These are phyloP conservation scores for Leavenworthia alabamica DNA, from an alignment of 345 rosid species.

Conservation along the genomic window DNA sequence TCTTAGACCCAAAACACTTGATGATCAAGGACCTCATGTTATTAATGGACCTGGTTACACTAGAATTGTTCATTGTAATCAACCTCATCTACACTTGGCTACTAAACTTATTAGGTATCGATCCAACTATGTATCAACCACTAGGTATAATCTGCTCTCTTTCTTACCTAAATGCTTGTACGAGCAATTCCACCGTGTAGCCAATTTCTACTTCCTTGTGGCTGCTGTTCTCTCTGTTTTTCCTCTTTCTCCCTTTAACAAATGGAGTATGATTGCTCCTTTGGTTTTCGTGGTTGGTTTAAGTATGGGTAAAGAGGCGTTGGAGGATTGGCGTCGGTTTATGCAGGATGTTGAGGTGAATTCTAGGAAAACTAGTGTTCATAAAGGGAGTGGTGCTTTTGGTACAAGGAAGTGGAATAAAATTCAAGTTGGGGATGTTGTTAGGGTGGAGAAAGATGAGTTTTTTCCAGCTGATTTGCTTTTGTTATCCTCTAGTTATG, in stretches of 20 bases:
- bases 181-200: conserved; percentile 78
- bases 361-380: conserved; percentile 38
- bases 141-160: conserved; percentile 47
- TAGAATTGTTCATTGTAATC: conserved; percentile 41
- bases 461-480: conserved; percentile 67
- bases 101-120: conserved; percentile 41
- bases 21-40: conserved; percentile 25
- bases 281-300: conserved; percentile 59
- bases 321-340: conserved; percentile 69
- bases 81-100: conserved; percentile 37
- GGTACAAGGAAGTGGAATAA: conserved; percentile 45
- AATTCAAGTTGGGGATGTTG: conserved; percentile 56
- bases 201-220: conserved; percentile 61
- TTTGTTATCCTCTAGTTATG: conserved; percentile 59
- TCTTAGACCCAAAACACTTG: conserved; percentile 26
- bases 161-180: conserved; percentile 66
- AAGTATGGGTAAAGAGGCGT: conserved; percentile 65
- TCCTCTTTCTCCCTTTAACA: conserved; percentile 42
- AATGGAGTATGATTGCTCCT: conserved; percentile 48
- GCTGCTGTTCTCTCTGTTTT: conserved; percentile 46
- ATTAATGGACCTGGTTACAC: conserved; percentile 26
- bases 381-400: conserved; percentile 41
- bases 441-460: conserved; percentile 52
- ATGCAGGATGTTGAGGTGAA: conserved; percentile 50
- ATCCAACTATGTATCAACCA: conserved; percentile 53